Base-by-base conservation (phyloP, 495 filamentous ascomycete genomes). In the Podospora comata region DNA sequence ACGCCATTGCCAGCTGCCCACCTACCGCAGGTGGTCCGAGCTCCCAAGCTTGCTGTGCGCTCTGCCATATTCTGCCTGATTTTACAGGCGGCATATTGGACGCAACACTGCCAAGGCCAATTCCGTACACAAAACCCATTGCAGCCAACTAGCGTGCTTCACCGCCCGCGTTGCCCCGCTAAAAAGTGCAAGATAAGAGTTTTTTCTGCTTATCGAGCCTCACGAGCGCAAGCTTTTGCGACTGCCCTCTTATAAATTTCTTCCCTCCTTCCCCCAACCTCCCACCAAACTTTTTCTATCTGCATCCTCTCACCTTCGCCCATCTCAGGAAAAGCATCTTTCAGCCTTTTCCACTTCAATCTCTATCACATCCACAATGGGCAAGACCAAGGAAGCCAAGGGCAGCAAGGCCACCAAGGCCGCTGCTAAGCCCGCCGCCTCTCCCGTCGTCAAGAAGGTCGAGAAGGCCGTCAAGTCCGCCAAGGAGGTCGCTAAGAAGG, bases 381-480 rank as follows among this genome's bases (percentile, higher is more conserved):
- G 80, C 77, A 88, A 88, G 80, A 75, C 80, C 57, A 85, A 85
- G 77, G 79, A 83, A 68, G 72, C 75, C 69, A 84, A 82, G 79
- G 74, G 79, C 76, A 70, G 62, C 66, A 83, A 83, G 73, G 76
- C 75, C 76, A 85, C 75, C 76, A 85, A 85, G 75, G 69, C 80
- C 65, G 72, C 74, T 59, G 73, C 74, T 59, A 76, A 77, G 64
- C 76, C 65, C 56, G 63, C 59, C 63, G 70, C 71, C 23, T 67
- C 71, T 30, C 67, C 76, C 62, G 75, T 74, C 75, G 39, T 48
- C 39, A 48, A 48, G 39, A 84, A 85, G 78, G 76, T 77, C 60
- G 75, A 81, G 68, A 82, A 88, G 71, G 82, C 82, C 64, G 80
- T 70, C 65, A 80, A 82, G 67, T 67, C 73, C 62, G 71, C 75